Conservation (phyloP, 306 rosid species). For the Malus asiatica region DNA sequence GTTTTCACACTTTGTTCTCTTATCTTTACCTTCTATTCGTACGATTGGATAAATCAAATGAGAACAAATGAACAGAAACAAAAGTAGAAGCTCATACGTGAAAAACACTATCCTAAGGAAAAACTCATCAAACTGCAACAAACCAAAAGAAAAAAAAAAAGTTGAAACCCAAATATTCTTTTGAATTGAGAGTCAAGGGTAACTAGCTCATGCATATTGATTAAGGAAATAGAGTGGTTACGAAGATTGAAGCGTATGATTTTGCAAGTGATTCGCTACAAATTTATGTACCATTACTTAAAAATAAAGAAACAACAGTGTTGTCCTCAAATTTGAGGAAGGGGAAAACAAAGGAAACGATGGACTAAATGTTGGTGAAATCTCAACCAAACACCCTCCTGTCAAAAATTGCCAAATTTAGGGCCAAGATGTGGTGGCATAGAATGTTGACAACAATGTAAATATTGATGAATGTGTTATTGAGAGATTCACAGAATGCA, state of each 20-base stretch:
- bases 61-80: not conserved
- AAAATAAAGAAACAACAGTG: not conserved
- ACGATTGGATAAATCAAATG: not conserved
- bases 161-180: not conserved
- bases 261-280: not conserved
- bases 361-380: not conserved
- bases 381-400: not conserved
- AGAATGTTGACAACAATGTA: not conserved
- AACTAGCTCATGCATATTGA: not conserved
- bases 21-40: not conserved
- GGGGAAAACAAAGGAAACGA: not conserved
- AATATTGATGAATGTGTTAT: too few species aligned
- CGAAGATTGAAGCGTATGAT: not conserved
- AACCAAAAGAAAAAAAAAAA: not conserved
- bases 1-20: too few species aligned
- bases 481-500: too few species aligned
- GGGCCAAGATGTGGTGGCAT: slow-evolving; percentile 1
- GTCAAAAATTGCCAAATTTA: slow-evolving; percentile 2
- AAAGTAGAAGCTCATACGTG: not conserved
- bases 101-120: not conserved
- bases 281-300: not conserved
- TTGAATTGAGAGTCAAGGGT: too few species aligned
- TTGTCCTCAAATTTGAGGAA: not conserved
- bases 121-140: slow-evolving; percentile 10
- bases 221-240: not conserved